Base-by-base conservation (phyloP, 257 asterid species). In the Datura wrightii region DNA sequence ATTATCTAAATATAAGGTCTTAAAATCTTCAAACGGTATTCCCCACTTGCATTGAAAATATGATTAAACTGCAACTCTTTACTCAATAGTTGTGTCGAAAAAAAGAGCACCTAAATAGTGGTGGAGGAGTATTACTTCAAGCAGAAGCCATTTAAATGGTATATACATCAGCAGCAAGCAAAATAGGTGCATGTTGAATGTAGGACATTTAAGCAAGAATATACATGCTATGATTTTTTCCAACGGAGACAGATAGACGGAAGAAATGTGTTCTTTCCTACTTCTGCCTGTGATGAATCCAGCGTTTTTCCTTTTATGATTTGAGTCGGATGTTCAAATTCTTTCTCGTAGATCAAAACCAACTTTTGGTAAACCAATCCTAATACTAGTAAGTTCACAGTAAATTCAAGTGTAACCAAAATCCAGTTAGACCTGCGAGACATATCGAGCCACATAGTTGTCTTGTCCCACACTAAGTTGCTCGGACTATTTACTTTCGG, bases 161-260 rank as follows among this genome's bases (percentile, higher is more conserved):
- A 71, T 24, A 44, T 44, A 42, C 39, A 71, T 71, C 56, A n/a
- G 31, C 44, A n/a, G 19, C 10, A 71, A 71, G 79, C 56, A 31
- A 71, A n/a, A 44, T 10, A 44, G 79, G 3, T 71, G 37, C 79
- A 71, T n/a, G 56, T 4, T 42, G 55, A 44, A 71, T 71, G 79
- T 44, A 44, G 79, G 10, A 71, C 79, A 71, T n/a, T 71, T 71
- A 71, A 44, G 56, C 16, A 71, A 24, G 56, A n/a, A 71, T 46
- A 44, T 71, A 18, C 37, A n/a, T 42, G 56, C 79, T 44, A 71
- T 71, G 79, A 11, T 1, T 71, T 70, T 70, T 71, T 9, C 54
- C 10, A n/a, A 44, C n/a, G 2, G 3, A 71, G 18, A 44, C 36
- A 16, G 39, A 42, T 5, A 70, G 55, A 71, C 39, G n/a, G 18